Base-by-base conservation (phyloP, 2,329 filamentous ascomycete species). In the Talaromyces sp. region DNA sequence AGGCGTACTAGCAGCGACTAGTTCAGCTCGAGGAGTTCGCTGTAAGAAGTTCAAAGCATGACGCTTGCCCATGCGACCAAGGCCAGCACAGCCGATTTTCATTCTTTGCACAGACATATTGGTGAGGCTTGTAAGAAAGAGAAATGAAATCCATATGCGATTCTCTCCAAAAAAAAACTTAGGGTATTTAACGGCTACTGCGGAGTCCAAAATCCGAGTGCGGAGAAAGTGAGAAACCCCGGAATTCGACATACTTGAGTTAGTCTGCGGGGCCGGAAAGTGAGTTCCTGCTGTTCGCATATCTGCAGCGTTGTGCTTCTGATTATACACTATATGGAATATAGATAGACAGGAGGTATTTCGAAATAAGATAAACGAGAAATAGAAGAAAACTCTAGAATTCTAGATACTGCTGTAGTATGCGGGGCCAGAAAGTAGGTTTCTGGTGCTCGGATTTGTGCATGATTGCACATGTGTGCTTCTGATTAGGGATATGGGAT, bases 11-110 rank as follows among this genome's bases (percentile, higher is more conserved):
- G 72, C 79, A 27, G 79, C 79, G 22, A 82, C 75, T 24, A 82
- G 67, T 42, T 80, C 66, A 16, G 79, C 77, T 46, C 77, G 75
- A 14, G 78, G 78, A 14, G 75, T 76, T 44, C 73, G 70, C 58
- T 78, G 66, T 30, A 80, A 65, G 57, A 80, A 76, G 61, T 80
- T 80, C 14, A 75, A 62, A 13, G 78, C 80, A 65, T 82, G 79
- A 17, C 77, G 75, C 52, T 76, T 75, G 51, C 73, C 79, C 76
- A 81, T 81, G 51, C 78, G 77, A 51, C 79, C 78, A 30, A 81
- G 75, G 42, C 79, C 78, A 37, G 75, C 76, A 43, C 77, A 76
- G 45, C 73, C 79, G 55, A 81, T 65, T 53, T 77, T 73, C 52
- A 79, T 66, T 60, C 65, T 75, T 45, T 53, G 52, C 22, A 55